A percentile compares a stretch with the other conserved stretches of the same genome.
phyloP scores from a whole-genome alignment of 441 rosid genomes.

The Raphanus hybrid region DNA sequence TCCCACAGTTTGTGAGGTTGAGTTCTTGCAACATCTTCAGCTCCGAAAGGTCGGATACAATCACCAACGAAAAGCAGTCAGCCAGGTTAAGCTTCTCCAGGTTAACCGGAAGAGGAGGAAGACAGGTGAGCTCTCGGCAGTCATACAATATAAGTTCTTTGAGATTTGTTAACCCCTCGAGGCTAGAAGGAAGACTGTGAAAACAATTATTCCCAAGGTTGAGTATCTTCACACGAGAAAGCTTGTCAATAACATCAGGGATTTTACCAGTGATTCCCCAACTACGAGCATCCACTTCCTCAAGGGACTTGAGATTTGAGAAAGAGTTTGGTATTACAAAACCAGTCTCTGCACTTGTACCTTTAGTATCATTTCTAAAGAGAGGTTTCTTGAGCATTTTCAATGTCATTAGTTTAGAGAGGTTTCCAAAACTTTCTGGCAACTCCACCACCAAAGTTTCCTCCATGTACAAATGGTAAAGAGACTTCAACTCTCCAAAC shows the following conservation, averaged over 20 bases:
- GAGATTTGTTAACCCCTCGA: conserved; percentile 53
- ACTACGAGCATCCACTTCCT: conserved; percentile 62
- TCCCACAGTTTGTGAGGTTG: conserved; percentile 63
- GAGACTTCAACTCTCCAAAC: conserved; percentile 58
- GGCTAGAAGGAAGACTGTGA: conserved; percentile 64
- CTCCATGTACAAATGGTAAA: conserved; percentile 51
- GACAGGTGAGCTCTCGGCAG: conserved; percentile 56
- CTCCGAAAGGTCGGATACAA: conserved; percentile 49
- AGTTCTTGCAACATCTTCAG: conserved; percentile 45
- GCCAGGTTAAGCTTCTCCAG: conserved; percentile 47
- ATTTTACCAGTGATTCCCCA: conserved; percentile 61
- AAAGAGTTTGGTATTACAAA: conserved; percentile 53
- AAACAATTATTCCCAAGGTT: conserved; percentile 57
- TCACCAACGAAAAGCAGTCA: conserved; percentile 56
- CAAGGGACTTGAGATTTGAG: conserved; percentile 50
- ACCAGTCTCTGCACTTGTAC: neutral
- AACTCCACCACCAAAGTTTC: conserved; percentile 51
- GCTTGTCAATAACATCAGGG: conserved; percentile 64
- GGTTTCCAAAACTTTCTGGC: conserved; percentile 66
- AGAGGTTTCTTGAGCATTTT: conserved; percentile 51
- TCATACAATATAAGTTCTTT: conserved; percentile 47
- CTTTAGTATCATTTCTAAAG: neutral
- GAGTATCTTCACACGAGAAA: conserved; percentile 48
- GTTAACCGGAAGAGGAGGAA: conserved; percentile 66
- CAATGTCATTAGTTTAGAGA: conserved; percentile 49